phyloP scores from a whole-genome alignment of 2,329 filamentous ascomycete genomes.

The Alternaria longipes region DNA sequence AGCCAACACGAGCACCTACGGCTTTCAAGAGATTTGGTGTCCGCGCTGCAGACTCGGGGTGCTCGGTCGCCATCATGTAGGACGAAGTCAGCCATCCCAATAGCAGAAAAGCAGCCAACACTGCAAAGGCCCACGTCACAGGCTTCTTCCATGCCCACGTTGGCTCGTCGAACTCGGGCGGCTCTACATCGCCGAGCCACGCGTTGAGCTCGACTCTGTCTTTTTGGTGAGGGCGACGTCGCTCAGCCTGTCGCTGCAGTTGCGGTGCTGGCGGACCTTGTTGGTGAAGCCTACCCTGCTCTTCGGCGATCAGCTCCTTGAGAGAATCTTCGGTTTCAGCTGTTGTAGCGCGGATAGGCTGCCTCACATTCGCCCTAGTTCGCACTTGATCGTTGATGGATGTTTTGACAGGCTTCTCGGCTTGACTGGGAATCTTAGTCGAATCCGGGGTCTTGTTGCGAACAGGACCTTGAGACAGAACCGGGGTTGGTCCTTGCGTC shows the following conservation, averaged over 20 bases:
- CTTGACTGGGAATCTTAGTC: slow-evolving; percentile 6
- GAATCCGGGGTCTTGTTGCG: not conserved
- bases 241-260: slow-evolving; percentile 4
- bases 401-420: slow-evolving; percentile 4
- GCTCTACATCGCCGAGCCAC: slow-evolving; percentile 30
- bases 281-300: slow-evolving; percentile 28
- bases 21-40: slow-evolving; percentile 24
- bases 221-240: slow-evolving; percentile 14
- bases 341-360: slow-evolving; percentile 2
- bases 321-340: slow-evolving; percentile 20
- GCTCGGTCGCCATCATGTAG: slow-evolving; percentile 9
- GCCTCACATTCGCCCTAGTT: not conserved
- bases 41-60: slow-evolving; percentile 14
- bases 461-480: not conserved
- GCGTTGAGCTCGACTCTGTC: slow-evolving; percentile 25
- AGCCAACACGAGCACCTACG: slow-evolving; percentile 23
- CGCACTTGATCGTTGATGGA: slow-evolving; percentile 1
- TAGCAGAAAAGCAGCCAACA: slow-evolving; percentile 12
- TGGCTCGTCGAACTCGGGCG: slow-evolving; percentile 21
- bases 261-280: slow-evolving; percentile 23
- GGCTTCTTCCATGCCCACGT: slow-evolving; percentile 27
- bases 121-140: slow-evolving; percentile 22
- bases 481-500: slow-evolving; percentile 3
- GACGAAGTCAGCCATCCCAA: slow-evolving; percentile 6
- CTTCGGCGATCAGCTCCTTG: slow-evolving; percentile 27